Conservation (phyloP, 2,329 filamentous ascomycete species). For the Epichloe scottii region DNA sequence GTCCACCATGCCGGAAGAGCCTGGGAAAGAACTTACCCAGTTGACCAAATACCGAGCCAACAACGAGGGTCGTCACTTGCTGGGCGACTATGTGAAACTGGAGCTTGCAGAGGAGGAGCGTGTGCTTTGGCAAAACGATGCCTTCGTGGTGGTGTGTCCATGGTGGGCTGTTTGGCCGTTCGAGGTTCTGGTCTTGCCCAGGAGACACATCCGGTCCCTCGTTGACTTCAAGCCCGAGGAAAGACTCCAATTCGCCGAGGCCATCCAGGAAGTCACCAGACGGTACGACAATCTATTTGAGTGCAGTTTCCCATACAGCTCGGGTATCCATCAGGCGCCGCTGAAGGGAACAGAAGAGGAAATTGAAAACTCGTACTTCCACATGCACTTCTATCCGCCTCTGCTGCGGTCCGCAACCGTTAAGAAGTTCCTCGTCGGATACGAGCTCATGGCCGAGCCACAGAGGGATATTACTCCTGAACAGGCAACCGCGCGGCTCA, state of each 20-base stretch:
- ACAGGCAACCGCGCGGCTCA: slow-evolving; percentile 71
- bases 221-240: slow-evolving; percentile 68
- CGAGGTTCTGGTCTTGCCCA: slow-evolving; percentile 81
- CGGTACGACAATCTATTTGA: slow-evolving; percentile 96
- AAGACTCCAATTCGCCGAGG: slow-evolving; percentile 62
- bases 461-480: slow-evolving; percentile 96
- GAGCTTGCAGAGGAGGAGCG: slow-evolving; percentile 75
- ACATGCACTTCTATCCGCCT: slow-evolving; percentile 96
- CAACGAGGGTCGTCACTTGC: slow-evolving; percentile 60
- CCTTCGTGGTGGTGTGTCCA: slow-evolving; percentile 78
- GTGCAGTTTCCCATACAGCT: slow-evolving; percentile 93
- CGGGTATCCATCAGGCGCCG: slow-evolving; percentile 91
- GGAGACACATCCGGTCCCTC: slow-evolving; percentile 70
- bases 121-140: slow-evolving; percentile 75
- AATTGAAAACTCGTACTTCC: slow-evolving; percentile 77
- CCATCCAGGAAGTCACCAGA: slow-evolving; percentile 75
- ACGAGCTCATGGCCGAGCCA: slow-evolving; percentile 94
- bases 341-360: slow-evolving; percentile 72
- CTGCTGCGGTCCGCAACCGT: slow-evolving; percentile 86
- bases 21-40: slow-evolving; percentile 63
- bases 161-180: slow-evolving; percentile 99
- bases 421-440: slow-evolving; percentile 91
- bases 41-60: slow-evolving; percentile 65
- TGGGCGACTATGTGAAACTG: slow-evolving; percentile 76
- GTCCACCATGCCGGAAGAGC: slow-evolving; percentile 81